phyloP scores from a whole-genome alignment of 768 basidiomycete genomes.

The Tricholoma terreum region DNA sequence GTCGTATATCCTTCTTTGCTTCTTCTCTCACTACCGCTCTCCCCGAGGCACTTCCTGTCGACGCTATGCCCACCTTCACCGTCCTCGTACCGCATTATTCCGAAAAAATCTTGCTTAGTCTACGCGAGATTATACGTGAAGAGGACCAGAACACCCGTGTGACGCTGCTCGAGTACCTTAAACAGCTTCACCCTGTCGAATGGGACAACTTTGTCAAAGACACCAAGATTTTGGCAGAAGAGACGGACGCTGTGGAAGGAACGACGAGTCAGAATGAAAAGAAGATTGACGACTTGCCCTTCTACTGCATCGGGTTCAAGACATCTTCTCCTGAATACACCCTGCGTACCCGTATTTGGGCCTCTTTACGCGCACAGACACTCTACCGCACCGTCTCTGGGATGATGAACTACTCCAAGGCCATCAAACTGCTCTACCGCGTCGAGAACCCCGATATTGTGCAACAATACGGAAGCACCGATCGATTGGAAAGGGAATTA shows the following conservation, averaged over 20 bases:
- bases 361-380: constrained; percentile 95
- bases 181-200: constrained; percentile 96
- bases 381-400: constrained; percentile 98
- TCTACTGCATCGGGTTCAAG: constrained; percentile 99
- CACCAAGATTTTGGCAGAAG: constrained; percentile 97
- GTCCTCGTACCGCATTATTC: constrained; percentile 99
- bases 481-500: constrained; percentile 90
- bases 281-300: constrained; percentile 91
- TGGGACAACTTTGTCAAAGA: constrained; percentile 99
- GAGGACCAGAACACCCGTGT: constrained; percentile 97
- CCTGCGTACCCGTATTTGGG: constrained; percentile 98
- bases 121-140: constrained; percentile 97
- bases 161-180: constrained; percentile 95
- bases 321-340: constrained; percentile 98
- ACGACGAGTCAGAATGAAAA: constrained; percentile 71
- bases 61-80: constrained; percentile 99
- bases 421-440: constrained; percentile 97
- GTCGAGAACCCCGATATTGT: constrained; percentile 99
- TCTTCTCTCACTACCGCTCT: constrained; percentile 95
- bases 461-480: constrained; percentile 94
- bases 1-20: constrained; percentile 98
- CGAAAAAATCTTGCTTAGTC: constrained; percentile 94
- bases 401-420: constrained; percentile 99
- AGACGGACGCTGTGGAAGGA: constrained; percentile 61
- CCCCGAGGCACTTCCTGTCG: constrained; percentile 92